These are phyloP conservation scores for Plasmodium coatneyi DNA, from an alignment of 169 alveolate species.

Conservation along the genomic window DNA sequence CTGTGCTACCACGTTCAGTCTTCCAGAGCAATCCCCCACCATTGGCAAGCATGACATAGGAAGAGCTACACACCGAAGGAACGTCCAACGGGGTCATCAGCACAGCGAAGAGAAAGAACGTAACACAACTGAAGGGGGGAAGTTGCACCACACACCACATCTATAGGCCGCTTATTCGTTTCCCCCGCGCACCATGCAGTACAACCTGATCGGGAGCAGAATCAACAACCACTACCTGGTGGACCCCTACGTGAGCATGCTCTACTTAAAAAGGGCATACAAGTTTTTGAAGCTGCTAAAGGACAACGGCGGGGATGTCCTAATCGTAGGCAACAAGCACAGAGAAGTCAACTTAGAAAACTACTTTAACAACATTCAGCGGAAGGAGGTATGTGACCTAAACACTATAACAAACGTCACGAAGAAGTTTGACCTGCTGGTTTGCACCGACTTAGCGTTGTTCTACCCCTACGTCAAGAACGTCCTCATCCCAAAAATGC, in stretches of 20 bases:
- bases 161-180: not conserved
- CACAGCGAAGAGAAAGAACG: not conserved
- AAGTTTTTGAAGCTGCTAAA: slow-evolving; percentile 78
- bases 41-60: not conserved
- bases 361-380: slow-evolving; percentile 27
- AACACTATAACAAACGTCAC: slow-evolving; percentile 78
- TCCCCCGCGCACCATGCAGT: slow-evolving; percentile 12
- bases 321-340: slow-evolving; percentile 79
- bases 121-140: not conserved
- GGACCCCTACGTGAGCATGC: slow-evolving; percentile 82
- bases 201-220: slow-evolving; percentile 74
- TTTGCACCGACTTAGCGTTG: slow-evolving; percentile 82
- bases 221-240: slow-evolving; percentile 79
- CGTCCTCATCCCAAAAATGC: slow-evolving; percentile 82
- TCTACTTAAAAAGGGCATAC: slow-evolving; percentile 81
- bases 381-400: slow-evolving; percentile 59
- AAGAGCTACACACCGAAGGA: not conserved
- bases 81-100: not conserved
- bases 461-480: slow-evolving; percentile 79
- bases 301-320: slow-evolving; percentile 78
- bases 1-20: not conserved
- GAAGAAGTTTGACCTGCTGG: slow-evolving; percentile 76
- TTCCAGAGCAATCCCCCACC: not conserved
- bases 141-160: not conserved
- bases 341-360: slow-evolving; percentile 68